Evolutionary conservation across 768 basidiomycete species (phyloP).

Genomic region (Amanita rimosa): DNA sequence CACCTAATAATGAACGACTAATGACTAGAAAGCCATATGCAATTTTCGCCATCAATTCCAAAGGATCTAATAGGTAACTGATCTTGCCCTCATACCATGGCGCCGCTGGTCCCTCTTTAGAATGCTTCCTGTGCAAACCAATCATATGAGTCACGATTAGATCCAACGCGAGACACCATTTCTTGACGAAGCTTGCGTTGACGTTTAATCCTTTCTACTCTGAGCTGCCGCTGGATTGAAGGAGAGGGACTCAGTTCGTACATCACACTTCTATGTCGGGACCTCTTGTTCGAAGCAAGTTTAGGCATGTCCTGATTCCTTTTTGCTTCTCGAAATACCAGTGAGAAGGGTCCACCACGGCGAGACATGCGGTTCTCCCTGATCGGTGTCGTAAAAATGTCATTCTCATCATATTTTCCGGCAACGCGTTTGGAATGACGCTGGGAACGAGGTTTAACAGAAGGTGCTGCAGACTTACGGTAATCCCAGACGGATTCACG

Average conservation of each 20-base stretch:
- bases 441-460: background rate
- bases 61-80: background rate
- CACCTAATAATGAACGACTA: no score
- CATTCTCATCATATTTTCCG: background rate
- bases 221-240: conserved; percentile 3
- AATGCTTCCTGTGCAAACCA: conserved; percentile 5
- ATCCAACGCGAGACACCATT: background rate
- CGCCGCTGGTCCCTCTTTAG: no score
- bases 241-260: background rate
- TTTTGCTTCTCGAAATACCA: background rate
- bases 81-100: no score
- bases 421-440: background rate
- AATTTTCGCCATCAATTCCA: background rate
- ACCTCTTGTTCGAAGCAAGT: background rate
- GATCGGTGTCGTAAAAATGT: background rate
- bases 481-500: conserved; percentile 3
- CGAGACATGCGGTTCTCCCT: background rate
- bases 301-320: background rate
- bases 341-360: background rate
- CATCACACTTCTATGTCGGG: background rate
- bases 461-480: background rate
- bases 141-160: background rate
- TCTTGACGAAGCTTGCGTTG: conserved; percentile 5
- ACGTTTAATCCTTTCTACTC: conserved; percentile 4
- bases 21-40: no score